Conservation (phyloP, 192 early-diverging fungal species). For the Coemansia sp. region DNA sequence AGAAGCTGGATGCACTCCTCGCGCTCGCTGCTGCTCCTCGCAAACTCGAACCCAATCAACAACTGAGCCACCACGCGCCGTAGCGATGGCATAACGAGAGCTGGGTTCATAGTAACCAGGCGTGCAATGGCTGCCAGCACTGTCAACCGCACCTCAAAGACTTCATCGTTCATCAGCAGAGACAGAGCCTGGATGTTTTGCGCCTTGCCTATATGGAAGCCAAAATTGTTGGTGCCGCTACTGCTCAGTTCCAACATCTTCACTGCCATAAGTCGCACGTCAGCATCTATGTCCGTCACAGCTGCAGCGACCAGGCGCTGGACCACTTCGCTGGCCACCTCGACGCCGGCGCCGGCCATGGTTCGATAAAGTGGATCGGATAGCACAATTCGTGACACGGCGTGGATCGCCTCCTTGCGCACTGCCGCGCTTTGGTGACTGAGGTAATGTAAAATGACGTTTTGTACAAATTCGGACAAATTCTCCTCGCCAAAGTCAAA, state of each 20-base stretch:
- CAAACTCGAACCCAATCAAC: constrained; percentile 89
- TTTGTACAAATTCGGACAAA: constrained; percentile 85
- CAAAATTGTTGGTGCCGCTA: constrained; percentile 68
- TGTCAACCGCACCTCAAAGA: constrained; percentile 81
- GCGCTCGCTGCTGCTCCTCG: constrained; percentile 57
- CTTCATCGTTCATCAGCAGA: constrained; percentile 89
- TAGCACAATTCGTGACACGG: constrained; percentile 78
- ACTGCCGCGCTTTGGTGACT: constrained; percentile 77
- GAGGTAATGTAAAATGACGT: constrained; percentile 82
- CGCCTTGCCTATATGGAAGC: constrained; percentile 86
- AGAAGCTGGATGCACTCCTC: constrained; percentile 63
- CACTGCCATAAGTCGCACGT: constrained; percentile 23
- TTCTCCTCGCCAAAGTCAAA: constrained; percentile 87
- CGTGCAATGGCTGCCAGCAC: constrained; percentile 86
- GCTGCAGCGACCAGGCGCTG: constrained; percentile 87
- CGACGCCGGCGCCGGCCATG: constrained; percentile 71
- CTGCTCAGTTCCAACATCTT: constrained; percentile 34
- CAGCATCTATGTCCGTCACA: constrained; percentile 71
- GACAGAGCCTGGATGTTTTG: constrained; percentile 88
- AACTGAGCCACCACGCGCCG: constrained; percentile 84
- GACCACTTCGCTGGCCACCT: constrained; percentile 84
- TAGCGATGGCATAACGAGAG: constrained; percentile 88
- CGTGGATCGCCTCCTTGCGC: constrained; percentile 70
- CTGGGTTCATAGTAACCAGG: constrained; percentile 83
- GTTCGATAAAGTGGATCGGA: constrained; percentile 83